Evolutionary conservation across 108 stramenopile genomes (phyloP).

Genomic region (Skeletonema costatum): DNA sequence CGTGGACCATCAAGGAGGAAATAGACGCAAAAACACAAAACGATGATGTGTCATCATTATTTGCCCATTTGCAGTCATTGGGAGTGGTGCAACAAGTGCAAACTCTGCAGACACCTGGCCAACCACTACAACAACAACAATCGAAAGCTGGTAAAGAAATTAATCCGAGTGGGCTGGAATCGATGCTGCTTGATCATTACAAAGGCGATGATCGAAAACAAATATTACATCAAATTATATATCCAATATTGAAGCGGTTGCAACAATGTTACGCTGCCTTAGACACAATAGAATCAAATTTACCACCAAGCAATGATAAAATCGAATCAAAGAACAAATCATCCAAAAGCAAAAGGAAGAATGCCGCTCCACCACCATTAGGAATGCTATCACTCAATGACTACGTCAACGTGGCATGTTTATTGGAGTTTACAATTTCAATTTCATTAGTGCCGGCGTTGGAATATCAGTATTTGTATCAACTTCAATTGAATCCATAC

Average conservation of each 20-base stretch:
- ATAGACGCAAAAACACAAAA: not conserved
- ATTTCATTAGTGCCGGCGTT: constrained; percentile 62
- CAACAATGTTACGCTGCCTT: constrained; percentile 34
- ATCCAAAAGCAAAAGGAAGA: constrained; percentile 11
- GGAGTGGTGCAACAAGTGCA: constrained; percentile 26
- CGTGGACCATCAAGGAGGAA: not conserved
- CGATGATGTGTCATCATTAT: constrained; percentile 23
- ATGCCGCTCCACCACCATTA: constrained; percentile 60
- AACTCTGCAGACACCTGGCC: not conserved
- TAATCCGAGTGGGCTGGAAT: not conserved
- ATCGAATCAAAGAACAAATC: not conserved
- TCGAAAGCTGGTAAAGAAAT: not conserved
- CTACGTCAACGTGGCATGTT: constrained; percentile 82
- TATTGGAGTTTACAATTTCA: constrained; percentile 71
- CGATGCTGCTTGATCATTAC: constrained; percentile 7
- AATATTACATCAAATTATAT: constrained; percentile 30
- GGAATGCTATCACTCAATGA: constrained; percentile 83
- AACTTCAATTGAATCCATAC: constrained; percentile 1
- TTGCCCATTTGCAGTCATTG: constrained; percentile 19
- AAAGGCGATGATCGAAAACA: constrained; percentile 34
- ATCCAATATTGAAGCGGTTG: constrained; percentile 37
- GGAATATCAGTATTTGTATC: constrained; percentile 48
- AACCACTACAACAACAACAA: not conserved
- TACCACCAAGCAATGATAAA: constrained; percentile 1
- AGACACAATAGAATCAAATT: constrained; percentile 17